Conservation (phyloP, 257 asterid genomes). For the Lantana camara region DNA sequence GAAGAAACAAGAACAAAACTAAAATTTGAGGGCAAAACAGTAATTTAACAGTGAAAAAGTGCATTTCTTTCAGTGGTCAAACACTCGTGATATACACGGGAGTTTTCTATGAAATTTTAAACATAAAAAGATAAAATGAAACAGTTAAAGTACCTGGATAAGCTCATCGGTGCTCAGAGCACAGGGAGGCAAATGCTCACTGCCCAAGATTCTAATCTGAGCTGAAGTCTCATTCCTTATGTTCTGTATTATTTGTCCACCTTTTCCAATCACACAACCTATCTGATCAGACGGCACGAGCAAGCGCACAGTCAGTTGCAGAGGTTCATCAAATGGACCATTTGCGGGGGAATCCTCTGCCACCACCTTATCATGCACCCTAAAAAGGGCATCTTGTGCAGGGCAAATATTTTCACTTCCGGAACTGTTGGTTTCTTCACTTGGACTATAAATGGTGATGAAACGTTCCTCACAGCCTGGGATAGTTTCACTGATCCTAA, state of each 20-base stretch:
- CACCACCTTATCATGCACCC: constrained; percentile 72
- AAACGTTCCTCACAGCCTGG: constrained; percentile 96
- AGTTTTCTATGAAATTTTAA: no score
- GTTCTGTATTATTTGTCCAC: constrained; percentile 50
- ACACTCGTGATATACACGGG: no score
- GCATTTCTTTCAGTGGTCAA: no score
- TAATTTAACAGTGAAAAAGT: no score
- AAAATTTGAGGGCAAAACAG: no score
- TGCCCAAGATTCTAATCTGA: constrained; percentile 75
- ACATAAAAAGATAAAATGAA: not conserved
- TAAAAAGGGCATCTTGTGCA: constrained; percentile 86
- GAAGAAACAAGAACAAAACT: no score
- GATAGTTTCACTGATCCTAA: constrained; percentile 78
- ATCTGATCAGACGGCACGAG: constrained; percentile 55
- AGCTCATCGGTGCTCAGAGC: constrained; percentile 85
- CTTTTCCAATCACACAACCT: constrained; percentile 64
- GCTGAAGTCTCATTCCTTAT: constrained; percentile 65
- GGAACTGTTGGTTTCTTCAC: constrained; percentile 70
- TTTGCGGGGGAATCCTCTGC: constrained; percentile 62
- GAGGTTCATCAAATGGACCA: constrained; percentile 53
- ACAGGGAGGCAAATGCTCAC: constrained; percentile 91
- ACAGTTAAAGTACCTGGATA: constrained; percentile 57
- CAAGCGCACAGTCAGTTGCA: constrained; percentile 51
- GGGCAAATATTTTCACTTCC: constrained; percentile 65
- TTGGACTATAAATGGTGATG: constrained; percentile 73